Evolutionary conservation across 2,329 filamentous ascomycete genomes (phyloP), one percentile per base, ranked within the genome.

Genomic region (Cercospora brassicicola): DNA sequence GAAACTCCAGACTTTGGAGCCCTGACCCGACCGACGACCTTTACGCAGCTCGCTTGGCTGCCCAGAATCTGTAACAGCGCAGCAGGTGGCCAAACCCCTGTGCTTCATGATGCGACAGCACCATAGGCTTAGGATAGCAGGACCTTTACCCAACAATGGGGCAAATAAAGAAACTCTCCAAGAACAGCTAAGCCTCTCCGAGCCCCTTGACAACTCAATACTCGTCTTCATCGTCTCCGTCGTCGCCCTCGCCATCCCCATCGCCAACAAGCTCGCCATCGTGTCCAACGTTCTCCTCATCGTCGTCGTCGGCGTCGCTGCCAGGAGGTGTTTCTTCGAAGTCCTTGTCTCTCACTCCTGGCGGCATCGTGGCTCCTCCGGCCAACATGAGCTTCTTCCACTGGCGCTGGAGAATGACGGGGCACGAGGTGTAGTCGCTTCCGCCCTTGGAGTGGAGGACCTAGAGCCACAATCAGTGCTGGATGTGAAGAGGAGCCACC

Each of bases 331-430:
- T 60, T n/a, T 70, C 64, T 28, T 72, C 67, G 53, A 75, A 76
- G 62, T 76, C 75, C 31, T 39, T 31, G 62, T 74, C 73, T 31
- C 63, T 55, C n/a, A 76, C 67, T 2, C 73, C 73, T 9, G 64
- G 55, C 23, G 74, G 74, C 42, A 74, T 71, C 36, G 51, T 59
- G 8, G 63, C 59, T 2, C 72, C 73, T 4, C 53, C 57, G 59
- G 72, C 75, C 67, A 77, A 73, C 71, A 75, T 76, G 42, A 81
- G 61, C 70, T 81, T 79, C 75, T 81, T 81, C 70, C 78, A 81
- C 71, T 80, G 79, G 69, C 80, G 78, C 73, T 79, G 76, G 26
- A 82, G 67, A 7, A 76, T 73, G 18, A 75, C 69, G 8, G 72
- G 65, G 39, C 53, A 59, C 7, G 51, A 42, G 13, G 79, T 72